Percentiles rank a stretch among this genome's conserved stretches.
Conservation (phyloP, 768 basidiomycete genomes). For the Boletus vinaceobasis region DNA sequence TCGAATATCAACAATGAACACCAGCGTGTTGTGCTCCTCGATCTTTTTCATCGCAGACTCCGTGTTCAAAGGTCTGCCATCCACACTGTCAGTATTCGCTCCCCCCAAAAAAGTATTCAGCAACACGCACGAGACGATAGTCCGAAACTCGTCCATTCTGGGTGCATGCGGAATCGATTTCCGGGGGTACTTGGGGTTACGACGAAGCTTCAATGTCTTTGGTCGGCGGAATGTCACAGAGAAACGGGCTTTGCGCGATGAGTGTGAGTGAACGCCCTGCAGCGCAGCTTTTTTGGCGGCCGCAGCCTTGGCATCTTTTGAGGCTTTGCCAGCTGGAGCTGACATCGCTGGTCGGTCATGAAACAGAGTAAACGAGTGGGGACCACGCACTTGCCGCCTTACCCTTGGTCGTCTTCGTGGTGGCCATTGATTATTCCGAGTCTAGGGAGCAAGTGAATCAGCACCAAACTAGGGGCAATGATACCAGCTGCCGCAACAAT, state of each 20-base stretch:
- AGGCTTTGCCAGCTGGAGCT: constrained; percentile 28
- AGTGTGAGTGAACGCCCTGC: constrained; percentile 76
- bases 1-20: constrained; percentile 94
- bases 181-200: constrained; percentile 91
- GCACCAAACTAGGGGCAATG: background rate
- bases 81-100: background rate
- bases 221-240: constrained; percentile 95
- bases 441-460: constrained; percentile 10
- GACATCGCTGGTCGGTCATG: background rate
- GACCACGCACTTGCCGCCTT: constrained; percentile 45
- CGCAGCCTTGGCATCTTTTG: constrained; percentile 72
- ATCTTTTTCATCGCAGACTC: constrained; percentile 99
- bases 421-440: constrained; percentile 49
- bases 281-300: constrained; percentile 95
- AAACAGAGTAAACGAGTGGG: constrained; percentile 26
- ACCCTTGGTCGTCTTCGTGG: constrained; percentile 65
- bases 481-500: background rate
- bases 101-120: background rate
- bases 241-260: constrained; percentile 75
- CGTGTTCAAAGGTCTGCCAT: constrained; percentile 77
- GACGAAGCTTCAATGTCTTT: constrained; percentile 82
- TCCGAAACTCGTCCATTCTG: constrained; percentile 95
- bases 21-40: constrained; percentile 98
- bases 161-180: constrained; percentile 91
- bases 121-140: constrained; percentile 75